These are phyloP conservation scores for Coniochaeta sp. DNA, from an alignment of 2,329 filamentous ascomycete species.

Conservation along the genomic window DNA sequence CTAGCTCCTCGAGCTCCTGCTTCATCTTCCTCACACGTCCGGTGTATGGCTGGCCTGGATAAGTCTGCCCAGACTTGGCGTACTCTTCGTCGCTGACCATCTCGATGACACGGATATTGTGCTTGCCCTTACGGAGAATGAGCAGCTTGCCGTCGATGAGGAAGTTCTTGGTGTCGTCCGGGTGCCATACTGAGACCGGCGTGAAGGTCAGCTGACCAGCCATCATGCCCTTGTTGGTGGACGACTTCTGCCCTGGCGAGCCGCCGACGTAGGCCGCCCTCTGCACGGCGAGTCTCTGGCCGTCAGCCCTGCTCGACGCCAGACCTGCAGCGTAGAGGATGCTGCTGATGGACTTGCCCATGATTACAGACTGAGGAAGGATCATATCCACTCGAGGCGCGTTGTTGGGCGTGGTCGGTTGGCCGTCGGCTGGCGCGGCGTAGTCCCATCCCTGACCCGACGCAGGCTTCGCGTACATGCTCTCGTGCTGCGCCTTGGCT, in stretches of 20 bases:
- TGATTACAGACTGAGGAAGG: conserved; percentile 51
- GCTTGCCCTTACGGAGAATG: conserved; percentile 56
- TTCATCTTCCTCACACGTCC: conserved; percentile 38
- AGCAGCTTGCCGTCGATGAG: conserved; percentile 52
- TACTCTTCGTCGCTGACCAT: conserved; percentile 51
- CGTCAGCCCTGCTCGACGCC: conserved; percentile 47
- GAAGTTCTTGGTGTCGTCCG: conserved; percentile 50
- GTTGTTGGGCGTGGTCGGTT: conserved; percentile 30
- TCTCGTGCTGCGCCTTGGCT: conserved; percentile 48
- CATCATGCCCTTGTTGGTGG: conserved; percentile 10
- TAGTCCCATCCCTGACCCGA: conserved; percentile 6
- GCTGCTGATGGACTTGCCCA: conserved; percentile 45
- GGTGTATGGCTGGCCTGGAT: conserved; percentile 45
- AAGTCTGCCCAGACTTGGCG: conserved; percentile 36
- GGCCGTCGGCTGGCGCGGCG: conserved; percentile 6
- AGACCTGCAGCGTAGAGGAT: conserved; percentile 56
- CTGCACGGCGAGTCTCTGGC: conserved; percentile 45
- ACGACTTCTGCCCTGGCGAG: conserved; percentile 31
- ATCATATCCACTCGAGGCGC: conserved; percentile 46
- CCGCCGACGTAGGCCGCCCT: conserved; percentile 56
- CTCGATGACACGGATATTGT: conserved; percentile 55
- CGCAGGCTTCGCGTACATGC: conserved; percentile 35
- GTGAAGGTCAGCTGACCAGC: conserved; percentile 47
- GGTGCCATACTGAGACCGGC: conserved; percentile 52
- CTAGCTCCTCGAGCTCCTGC: conserved; percentile 23